phyloP scores from a whole-genome alignment of 768 basidiomycete species.

The Agaricus blazei region DNA sequence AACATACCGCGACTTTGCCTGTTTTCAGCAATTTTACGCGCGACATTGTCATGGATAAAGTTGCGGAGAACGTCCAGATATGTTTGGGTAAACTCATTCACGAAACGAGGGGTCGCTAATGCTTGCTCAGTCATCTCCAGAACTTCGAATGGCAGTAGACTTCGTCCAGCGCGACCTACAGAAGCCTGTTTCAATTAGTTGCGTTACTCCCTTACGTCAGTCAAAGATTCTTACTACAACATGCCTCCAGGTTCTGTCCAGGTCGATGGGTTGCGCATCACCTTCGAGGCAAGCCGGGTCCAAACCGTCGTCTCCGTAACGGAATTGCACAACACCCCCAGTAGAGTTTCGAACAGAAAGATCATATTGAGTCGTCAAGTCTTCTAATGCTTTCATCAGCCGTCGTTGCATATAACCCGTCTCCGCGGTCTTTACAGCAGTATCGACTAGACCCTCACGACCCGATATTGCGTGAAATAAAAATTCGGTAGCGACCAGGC shows the following conservation, averaged over 20 bases:
- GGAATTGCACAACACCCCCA: constrained; percentile 95
- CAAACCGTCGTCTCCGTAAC: constrained; percentile 94
- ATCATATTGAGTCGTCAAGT: constrained; percentile 95
- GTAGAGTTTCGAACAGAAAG: constrained; percentile 90
- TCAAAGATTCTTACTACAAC: constrained; percentile 49
- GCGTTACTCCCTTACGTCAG: background rate
- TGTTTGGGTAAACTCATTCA: constrained; percentile 63
- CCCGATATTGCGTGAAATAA: constrained; percentile 99
- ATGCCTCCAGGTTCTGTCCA: constrained; percentile 82
- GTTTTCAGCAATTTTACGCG: constrained; percentile 55
- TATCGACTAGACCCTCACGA: constrained; percentile 97
- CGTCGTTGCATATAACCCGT: constrained; percentile 99
- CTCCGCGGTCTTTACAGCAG: constrained; percentile 99
- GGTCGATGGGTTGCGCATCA: constrained; percentile 90
- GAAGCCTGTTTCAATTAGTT: constrained; percentile 44
- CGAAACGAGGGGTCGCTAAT: constrained; percentile 52
- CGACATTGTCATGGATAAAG: constrained; percentile 69
- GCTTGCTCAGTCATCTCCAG: constrained; percentile 64
- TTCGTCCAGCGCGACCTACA: constrained; percentile 50
- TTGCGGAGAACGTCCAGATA: constrained; percentile 64
- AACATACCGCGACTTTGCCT: constrained; percentile 78
- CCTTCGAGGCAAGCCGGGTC: constrained; percentile 97
- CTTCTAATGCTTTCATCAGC: constrained; percentile 98
- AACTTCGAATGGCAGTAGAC: constrained; percentile 85
- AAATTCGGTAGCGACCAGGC: constrained; percentile 91